Evolutionary conservation across 495 filamentous ascomycete genomes (phyloP).

Genomic region (Geoglossum glabrum): DNA sequence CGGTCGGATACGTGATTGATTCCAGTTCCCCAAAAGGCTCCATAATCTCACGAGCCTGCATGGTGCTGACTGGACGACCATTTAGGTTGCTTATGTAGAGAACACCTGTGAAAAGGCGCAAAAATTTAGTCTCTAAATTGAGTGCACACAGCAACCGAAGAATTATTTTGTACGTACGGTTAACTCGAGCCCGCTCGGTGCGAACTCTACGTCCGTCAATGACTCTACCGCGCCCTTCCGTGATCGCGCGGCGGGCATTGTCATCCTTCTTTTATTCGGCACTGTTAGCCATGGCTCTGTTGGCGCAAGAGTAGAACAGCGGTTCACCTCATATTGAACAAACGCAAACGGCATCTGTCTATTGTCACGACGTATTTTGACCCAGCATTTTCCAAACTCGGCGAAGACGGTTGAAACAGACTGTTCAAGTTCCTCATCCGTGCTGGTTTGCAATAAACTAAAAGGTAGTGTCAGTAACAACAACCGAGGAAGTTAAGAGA

Average conservation of each 20-base stretch:
- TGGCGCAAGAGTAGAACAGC: background rate
- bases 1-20: slow-evolving; percentile 12
- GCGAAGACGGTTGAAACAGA: slow-evolving; percentile 31
- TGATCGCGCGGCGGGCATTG: slow-evolving; percentile 29
- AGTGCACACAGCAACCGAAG: background rate
- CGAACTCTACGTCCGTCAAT: slow-evolving; percentile 38
- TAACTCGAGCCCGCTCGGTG: slow-evolving; percentile 31
- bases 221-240: slow-evolving; percentile 22
- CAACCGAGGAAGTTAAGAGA: background rate
- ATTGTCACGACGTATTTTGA: slow-evolving; percentile 39
- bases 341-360: slow-evolving; percentile 43
- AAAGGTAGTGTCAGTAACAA: slow-evolving; percentile 8
- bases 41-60: slow-evolving; percentile 20
- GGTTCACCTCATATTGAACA: slow-evolving; percentile 36
- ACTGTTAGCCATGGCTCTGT: slow-evolving; percentile 9
- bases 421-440: slow-evolving; percentile 30
- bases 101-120: background rate
- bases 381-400: slow-evolving; percentile 32
- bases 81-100: background rate
- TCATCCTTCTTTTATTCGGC: slow-evolving; percentile 15
- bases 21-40: slow-evolving; percentile 21
- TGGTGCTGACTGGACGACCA: background rate
- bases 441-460: slow-evolving; percentile 25
- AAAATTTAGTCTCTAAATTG: background rate
- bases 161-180: slow-evolving; percentile 24